Evolutionary conservation across 306 rosid species (phyloP).

Genomic region (Dryas octopetala): DNA sequence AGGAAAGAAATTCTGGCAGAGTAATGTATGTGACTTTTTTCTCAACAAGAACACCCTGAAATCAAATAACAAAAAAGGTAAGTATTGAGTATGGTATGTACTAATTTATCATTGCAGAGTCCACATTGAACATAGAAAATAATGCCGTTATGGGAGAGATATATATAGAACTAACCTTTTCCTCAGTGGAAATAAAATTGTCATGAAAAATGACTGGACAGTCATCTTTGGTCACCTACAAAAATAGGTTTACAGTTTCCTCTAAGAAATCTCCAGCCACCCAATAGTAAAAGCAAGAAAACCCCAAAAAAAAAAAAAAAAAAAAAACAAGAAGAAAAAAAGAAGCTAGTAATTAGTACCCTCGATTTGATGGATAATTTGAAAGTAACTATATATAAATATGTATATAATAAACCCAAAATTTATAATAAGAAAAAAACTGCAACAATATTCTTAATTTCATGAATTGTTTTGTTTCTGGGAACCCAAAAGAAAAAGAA

Average conservation of each 20-base stretch:
- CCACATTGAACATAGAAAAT: background rate
- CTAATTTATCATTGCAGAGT: background rate
- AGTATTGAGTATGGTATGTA: background rate
- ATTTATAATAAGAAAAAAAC: too few relatives aligned
- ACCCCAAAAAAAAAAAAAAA: slow-evolving; percentile 1
- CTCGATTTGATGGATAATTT: background rate
- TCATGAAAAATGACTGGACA: slow-evolving; percentile 88
- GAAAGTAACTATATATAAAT: too few relatives aligned
- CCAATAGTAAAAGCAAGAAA: slow-evolving; percentile 12
- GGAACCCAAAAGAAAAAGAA: background rate
- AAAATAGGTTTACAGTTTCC: slow-evolving; percentile 33
- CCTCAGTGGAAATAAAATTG: slow-evolving; percentile 45
- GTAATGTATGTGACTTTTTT: slow-evolving; percentile 56
- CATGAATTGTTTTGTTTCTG: background rate
- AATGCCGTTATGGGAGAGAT: background rate
- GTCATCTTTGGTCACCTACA: slow-evolving; percentile 82
- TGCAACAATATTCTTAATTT: background rate
- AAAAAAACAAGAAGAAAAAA: slow-evolving; percentile 5
- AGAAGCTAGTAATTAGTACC: slow-evolving; percentile 16
- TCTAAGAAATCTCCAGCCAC: slow-evolving; percentile 16
- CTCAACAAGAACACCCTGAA: slow-evolving; percentile 64
- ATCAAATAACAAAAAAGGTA: background rate
- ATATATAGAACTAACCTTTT: slow-evolving; percentile 44
- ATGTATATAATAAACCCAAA: too few relatives aligned
- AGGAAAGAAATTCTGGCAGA: slow-evolving; percentile 57